Evolutionary conservation across 306 rosid species (phyloP), one percentile per base, ranked within the genome.

Genomic region (Gillenia trifoliata): DNA sequence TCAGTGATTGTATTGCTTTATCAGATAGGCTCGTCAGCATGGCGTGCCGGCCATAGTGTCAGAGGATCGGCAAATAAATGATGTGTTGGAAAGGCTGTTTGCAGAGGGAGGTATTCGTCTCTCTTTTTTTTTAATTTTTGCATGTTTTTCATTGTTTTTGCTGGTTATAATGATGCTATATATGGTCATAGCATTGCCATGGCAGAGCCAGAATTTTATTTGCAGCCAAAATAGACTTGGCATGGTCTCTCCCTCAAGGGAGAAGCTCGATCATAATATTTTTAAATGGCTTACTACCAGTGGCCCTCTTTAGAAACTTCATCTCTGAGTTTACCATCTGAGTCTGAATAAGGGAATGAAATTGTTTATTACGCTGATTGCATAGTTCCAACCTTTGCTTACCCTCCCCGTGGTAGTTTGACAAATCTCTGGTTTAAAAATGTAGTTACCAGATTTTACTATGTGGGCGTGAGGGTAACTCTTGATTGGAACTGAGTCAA

Each of bases 31-130:
- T 92, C 28, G 96, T 92, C 79, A 92, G 98, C 89, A 92, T 92
- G 98, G 98, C 98, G 72, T 79, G n/a, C n/a, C 90, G 70, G 98
- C 98, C 65, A 92, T 92, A 96, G 96, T 92, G 71, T 84, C 94
- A 15, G 96, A 92, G 84, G 98, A 92, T 86, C 88, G 85, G n/a
- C 98, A 92, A 74, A 92, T 90, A 86, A 90, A 90, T 77, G 88
- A 84, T 77, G 96, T 90, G 55, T 77, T 92, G 83, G 98, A 92
- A 81, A 96, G 87, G 82, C 91, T 88, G 78, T 92, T 92, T 64
- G 96, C 96, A 1, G 98, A 90, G 86, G n/a, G 93, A 90, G 98
- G 96, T 92, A 85, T 50, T 71, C 65, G 78, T 64, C 22, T n/a
- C 61, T 54, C 33, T 70, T 19, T 28, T 68, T 8, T 36, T 8